Conservation (phyloP, 108 stramenopile genomes). For the Mediolabrus comicus region DNA sequence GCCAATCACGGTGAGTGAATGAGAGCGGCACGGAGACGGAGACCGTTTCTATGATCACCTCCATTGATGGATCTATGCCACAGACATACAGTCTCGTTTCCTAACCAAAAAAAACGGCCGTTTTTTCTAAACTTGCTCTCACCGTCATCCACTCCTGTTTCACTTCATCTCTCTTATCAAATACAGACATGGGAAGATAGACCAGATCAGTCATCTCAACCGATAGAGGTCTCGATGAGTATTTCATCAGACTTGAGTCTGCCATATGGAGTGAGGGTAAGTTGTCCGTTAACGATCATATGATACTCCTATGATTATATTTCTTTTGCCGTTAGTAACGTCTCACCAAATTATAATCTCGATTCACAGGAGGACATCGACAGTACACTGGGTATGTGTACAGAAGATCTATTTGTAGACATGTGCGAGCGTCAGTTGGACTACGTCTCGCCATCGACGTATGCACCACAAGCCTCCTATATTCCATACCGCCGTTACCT, state of each 20-base stretch:
- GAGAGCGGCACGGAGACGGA: not conserved
- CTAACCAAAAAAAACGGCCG: not conserved
- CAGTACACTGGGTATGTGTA: slow-evolving; percentile 60
- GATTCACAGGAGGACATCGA: slow-evolving; percentile 60
- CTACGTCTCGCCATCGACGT: slow-evolving; percentile 70
- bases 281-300: not conserved
- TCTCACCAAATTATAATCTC: slow-evolving; percentile 8
- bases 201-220: slow-evolving; percentile 22
- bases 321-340: no score
- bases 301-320: not conserved
- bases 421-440: slow-evolving; percentile 79
- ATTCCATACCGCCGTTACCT: slow-evolving; percentile 88
- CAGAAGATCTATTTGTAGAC: slow-evolving; percentile 75
- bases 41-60: not conserved
- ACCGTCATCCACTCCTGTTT: not conserved
- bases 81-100: not conserved
- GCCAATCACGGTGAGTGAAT: slow-evolving; percentile 20
- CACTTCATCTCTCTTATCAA: not conserved
- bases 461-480: slow-evolving; percentile 71
- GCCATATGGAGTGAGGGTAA: slow-evolving; percentile 75
- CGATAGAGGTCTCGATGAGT: slow-evolving; percentile 41
- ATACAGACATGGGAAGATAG: slow-evolving; percentile 55
- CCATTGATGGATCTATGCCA: not conserved
- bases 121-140: not conserved
- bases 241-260: slow-evolving; percentile 45